Evolutionary conservation across 257 asterid genomes (phyloP).

Genomic region (Cinchona pubescens): DNA sequence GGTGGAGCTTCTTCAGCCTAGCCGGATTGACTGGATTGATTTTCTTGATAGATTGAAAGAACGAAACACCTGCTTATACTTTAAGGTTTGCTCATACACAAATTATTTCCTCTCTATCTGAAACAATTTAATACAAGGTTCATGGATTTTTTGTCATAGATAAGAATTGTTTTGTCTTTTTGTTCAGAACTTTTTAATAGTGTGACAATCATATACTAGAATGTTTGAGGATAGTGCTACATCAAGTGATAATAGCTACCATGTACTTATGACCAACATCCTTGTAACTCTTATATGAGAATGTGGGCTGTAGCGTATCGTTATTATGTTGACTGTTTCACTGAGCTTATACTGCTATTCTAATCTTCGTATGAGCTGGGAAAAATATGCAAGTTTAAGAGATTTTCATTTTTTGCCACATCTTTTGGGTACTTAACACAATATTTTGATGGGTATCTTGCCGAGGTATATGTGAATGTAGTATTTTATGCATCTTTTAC

Average conservation of each 20-base stretch:
- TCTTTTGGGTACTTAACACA: background rate
- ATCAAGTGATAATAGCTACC: background rate
- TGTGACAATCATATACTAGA: background rate
- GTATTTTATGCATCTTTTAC: background rate
- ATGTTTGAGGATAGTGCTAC: background rate
- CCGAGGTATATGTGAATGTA: background rate
- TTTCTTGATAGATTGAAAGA: constrained; percentile 64
- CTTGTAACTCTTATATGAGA: background rate
- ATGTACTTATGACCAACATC: background rate
- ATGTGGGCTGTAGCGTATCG: background rate
- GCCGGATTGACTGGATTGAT: constrained; percentile 72
- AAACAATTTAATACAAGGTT: background rate
- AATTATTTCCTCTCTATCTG: background rate
- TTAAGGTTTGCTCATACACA: constrained; percentile 51
- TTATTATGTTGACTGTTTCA: background rate
- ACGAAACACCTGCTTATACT: constrained; percentile 36
- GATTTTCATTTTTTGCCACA: background rate
- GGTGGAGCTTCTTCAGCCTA: constrained; percentile 70
- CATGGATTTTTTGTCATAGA: background rate
- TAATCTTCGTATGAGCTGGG: background rate
- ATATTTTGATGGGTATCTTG: background rate
- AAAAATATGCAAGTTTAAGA: background rate
- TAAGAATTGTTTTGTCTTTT: background rate
- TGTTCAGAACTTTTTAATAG: background rate
- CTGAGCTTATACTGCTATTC: background rate